These are phyloP conservation scores for Chenopodium quinoa DNA, from an alignment of 148 eudicot genomes.

Conservation along the genomic window DNA sequence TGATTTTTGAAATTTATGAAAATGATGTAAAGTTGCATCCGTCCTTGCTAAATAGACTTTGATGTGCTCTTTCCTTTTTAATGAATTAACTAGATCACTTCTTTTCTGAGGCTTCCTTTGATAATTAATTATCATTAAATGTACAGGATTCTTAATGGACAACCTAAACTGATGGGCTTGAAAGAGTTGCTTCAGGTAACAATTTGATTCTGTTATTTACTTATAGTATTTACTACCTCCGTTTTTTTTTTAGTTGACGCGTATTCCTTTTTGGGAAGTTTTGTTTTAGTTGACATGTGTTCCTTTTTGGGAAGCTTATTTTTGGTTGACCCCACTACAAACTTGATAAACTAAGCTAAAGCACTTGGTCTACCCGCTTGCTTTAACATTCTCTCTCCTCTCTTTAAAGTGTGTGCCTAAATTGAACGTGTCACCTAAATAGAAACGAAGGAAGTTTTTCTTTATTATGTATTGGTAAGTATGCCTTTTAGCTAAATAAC, in stretches of 20 bases:
- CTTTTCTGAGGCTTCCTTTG: neutral
- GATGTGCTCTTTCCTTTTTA: neutral
- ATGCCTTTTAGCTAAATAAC: no score
- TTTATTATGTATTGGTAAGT: neutral
- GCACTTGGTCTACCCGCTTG: no score
- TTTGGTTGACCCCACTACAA: no score
- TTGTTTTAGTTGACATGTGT: no score
- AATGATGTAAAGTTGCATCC: neutral
- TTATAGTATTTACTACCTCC: neutral
- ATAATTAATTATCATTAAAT: conserved; percentile 6
- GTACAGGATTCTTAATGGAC: conserved; percentile 81
- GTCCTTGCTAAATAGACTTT: conserved; percentile 5
- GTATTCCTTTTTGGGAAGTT: no score
- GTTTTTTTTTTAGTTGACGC: no score
- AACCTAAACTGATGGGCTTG: conserved; percentile 87
- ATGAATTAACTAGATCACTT: neutral
- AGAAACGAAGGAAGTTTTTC: no score
- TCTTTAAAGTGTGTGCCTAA: no score
- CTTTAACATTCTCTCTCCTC: no score
- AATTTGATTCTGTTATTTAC: conserved; percentile 17
- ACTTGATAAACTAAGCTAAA: no score
- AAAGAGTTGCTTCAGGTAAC: conserved; percentile 84
- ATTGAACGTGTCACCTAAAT: no score
- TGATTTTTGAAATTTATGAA: neutral
- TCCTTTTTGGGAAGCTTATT: no score